A percentile compares a stretch with the other conserved stretches of the same genome.
Conservation (phyloP, 1,284 basidiomycete species). For the Tetrapyrgos nigripes region DNA sequence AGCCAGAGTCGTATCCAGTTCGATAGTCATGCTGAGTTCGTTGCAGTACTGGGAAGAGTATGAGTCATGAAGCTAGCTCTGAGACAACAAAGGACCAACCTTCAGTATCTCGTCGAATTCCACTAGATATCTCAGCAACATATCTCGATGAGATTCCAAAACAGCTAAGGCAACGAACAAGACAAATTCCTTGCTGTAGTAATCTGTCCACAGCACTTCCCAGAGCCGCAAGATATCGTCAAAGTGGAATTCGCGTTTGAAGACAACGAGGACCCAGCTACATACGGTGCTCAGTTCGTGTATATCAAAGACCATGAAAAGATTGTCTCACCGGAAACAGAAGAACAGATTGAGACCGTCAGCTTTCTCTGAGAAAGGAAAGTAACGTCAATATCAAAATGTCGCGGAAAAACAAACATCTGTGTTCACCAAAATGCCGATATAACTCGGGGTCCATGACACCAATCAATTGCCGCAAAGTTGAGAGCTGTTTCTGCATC, state of each 20-base stretch:
- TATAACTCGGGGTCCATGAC: constrained; percentile 96
- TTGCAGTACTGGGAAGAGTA: constrained; percentile 81
- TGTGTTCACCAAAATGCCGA: constrained; percentile 81
- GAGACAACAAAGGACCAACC: constrained; percentile 43
- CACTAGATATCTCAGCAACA: constrained; percentile 91
- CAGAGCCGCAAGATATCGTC: constrained; percentile 89
- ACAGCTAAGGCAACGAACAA: constrained; percentile 95
- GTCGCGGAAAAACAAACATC: background rate
- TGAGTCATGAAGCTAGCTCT: constrained; percentile 1
- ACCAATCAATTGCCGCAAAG: constrained; percentile 88
- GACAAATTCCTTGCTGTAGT: constrained; percentile 88
- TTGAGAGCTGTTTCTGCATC: constrained; percentile 93
- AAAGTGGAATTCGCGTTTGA: constrained; percentile 96
- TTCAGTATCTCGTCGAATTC: constrained; percentile 93
- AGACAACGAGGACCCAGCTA: constrained; percentile 88
- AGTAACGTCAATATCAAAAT: constrained; percentile 1
- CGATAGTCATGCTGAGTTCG: constrained; percentile 93
- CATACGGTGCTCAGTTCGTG: constrained; percentile 7
- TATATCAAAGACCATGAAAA: background rate
- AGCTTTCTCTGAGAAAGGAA: constrained; percentile 70
- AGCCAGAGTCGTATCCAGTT: constrained; percentile 88
- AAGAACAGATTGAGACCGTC: constrained; percentile 97
- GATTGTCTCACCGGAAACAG: constrained; percentile 82
- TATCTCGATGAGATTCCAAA: constrained; percentile 92
- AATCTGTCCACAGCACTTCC: constrained; percentile 97